A percentile compares a stretch with the other conserved stretches of the same genome.
Conservation (phyloP, 768 basidiomycete genomes). For the Podaxis sp. region DNA sequence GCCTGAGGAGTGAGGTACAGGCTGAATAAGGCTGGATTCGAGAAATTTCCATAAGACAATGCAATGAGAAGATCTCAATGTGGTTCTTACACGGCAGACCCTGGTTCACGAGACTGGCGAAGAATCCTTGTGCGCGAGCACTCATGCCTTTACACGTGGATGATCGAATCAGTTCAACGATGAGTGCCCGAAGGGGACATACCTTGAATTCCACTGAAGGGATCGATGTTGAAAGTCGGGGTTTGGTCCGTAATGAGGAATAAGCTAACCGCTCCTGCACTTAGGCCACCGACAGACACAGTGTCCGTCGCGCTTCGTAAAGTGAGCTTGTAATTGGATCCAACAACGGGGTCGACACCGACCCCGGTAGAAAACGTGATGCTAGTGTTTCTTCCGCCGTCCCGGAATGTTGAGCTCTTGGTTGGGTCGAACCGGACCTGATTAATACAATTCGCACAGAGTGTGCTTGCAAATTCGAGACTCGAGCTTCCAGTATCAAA, state of each 20-base stretch:
- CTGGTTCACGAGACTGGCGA: slow-evolving; percentile 43
- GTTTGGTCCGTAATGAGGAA: slow-evolving; percentile 58
- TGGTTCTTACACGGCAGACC: slow-evolving; percentile 47
- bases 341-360: slow-evolving; percentile 54
- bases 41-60: slow-evolving; percentile 8
- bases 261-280: slow-evolving; percentile 35
- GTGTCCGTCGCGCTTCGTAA: slow-evolving; percentile 47
- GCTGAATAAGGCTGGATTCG: slow-evolving; percentile 45
- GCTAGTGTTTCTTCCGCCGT: slow-evolving; percentile 37
- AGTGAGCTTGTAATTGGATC: slow-evolving; percentile 45
- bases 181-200: slow-evolving; percentile 5
- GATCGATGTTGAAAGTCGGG: slow-evolving; percentile 49
- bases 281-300: slow-evolving; percentile 47
- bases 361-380: slow-evolving; percentile 57
- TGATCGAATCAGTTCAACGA: neutral
- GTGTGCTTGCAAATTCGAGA: slow-evolving; percentile 51
- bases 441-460: slow-evolving; percentile 44
- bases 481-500: slow-evolving; percentile 57
- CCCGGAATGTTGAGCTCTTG: slow-evolving; percentile 52
- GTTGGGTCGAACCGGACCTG: slow-evolving; percentile 48
- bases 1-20: slow-evolving; percentile 47
- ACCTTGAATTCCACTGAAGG: slow-evolving; percentile 59
- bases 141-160: slow-evolving; percentile 41
- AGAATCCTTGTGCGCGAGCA: slow-evolving; percentile 49
- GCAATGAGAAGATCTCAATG: neutral